These are phyloP conservation scores for Sclerotinia glacialis DNA, from an alignment of 2,329 filamentous ascomycete genomes.

Conservation along the genomic window DNA sequence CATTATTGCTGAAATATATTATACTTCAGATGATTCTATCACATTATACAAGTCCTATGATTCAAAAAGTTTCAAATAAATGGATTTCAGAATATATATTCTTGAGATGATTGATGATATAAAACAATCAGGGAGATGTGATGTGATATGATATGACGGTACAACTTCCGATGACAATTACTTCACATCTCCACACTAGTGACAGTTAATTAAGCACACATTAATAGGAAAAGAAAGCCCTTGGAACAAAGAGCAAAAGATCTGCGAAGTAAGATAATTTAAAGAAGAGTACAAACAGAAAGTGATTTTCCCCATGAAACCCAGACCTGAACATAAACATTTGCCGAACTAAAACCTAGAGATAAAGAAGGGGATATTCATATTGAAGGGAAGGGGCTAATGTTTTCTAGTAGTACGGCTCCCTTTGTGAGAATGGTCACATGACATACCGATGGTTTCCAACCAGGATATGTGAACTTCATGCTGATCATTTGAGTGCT, in stretches of 20 bases:
- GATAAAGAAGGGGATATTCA: too few species aligned
- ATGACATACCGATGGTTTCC: too few species aligned
- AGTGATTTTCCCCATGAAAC: neutral
- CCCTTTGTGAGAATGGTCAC: too few species aligned
- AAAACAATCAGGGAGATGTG: neutral
- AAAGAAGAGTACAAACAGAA: neutral
- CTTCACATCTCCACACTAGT: neutral
- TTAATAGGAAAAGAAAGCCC: neutral
- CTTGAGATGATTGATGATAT: too few species aligned
- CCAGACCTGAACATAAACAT: neutral
- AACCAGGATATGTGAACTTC: neutral
- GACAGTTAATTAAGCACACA: neutral
- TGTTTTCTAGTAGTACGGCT: too few species aligned
- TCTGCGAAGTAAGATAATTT: neutral
- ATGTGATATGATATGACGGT: neutral
- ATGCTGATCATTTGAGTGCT: neutral
- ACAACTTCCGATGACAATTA: neutral
- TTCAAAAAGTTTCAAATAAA: too few species aligned
- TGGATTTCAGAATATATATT: too few species aligned
- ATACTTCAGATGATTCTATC: too few species aligned
- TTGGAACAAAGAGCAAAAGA: too few species aligned
- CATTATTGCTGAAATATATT: too few species aligned
- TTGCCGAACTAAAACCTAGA: neutral
- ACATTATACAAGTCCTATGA: too few species aligned
- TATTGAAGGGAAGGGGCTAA: too few species aligned